Conservation (phyloP, 139 green algal genomes). For the Auxenochlorella protothecoides region DNA sequence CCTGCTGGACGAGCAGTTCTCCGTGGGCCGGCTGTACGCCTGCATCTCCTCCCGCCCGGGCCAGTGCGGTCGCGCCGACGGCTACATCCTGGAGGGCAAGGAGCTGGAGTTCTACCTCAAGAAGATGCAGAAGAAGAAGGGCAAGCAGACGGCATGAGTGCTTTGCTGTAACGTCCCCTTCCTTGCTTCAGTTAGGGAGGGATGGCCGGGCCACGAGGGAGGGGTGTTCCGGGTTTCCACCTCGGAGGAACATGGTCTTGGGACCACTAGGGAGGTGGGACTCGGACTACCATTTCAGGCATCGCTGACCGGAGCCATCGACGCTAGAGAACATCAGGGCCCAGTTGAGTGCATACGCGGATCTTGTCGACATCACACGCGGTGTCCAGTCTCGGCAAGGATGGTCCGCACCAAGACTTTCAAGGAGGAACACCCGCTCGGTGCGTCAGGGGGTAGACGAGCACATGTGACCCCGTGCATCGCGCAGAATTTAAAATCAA, state of each 20-base stretch:
- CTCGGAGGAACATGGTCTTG: too few species aligned
- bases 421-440: slow-evolving; percentile 83
- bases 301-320: too few species aligned
- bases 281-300: too few species aligned
- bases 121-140: slow-evolving; percentile 77
- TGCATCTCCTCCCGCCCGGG: slow-evolving; percentile 35
- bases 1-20: slow-evolving; percentile 86
- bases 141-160: slow-evolving; percentile 19
- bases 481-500: not conserved
- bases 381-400: not conserved
- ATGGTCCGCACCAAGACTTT: slow-evolving; percentile 39
- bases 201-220: too few species aligned
- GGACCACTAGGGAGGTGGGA: too few species aligned
- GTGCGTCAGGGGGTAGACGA: slow-evolving; percentile 21
- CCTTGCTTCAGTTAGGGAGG: too few species aligned
- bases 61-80: slow-evolving; percentile 63
- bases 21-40: slow-evolving; percentile 69
- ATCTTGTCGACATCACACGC: too few species aligned
- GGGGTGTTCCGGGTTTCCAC: too few species aligned
- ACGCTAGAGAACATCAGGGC: too few species aligned
- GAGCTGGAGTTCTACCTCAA: slow-evolving; percentile 90
- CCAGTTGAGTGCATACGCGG: too few species aligned
- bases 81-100: slow-evolving; percentile 86
- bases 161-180: too few species aligned
- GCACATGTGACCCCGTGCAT: not conserved